Evolutionary conservation across 2,329 filamentous ascomycete genomes (phyloP), one percentile per base, ranked within the genome.

Genomic region (Pseudocercospora cruenta): DNA sequence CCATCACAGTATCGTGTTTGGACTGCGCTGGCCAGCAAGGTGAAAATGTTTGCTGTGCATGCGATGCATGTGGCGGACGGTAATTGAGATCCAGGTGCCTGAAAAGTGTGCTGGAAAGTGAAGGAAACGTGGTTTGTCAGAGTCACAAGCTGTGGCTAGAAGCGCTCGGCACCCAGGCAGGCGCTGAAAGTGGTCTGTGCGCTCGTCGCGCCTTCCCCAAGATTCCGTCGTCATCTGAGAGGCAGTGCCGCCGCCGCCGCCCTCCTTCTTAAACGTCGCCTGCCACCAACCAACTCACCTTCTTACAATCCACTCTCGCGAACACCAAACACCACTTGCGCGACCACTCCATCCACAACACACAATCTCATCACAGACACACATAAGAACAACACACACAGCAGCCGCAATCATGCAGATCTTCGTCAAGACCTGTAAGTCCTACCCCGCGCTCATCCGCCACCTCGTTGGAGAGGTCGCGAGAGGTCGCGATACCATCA

Each of bases 351-450:
- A 58, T 60, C 33, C 22, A 67, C 31, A 49, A 57, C 49, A 21
- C 53, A 64, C 65, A 68, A 24, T 60, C 60, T 24, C 64, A 63
- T 55, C 65, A 57, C 36, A 39, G 2, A 66, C 62, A 65, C 61
- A 55, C 55, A 68, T 63, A 57, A 28, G 51, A 60, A 70, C 58
- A 72, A 70, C 74, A 51, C 64, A 62, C 68, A 70, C 66, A 63
- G 12, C 28, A 36, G 71, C 74, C 74, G 67, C 74, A 78, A 79
- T 72, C 82, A 89, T 97, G 94, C 94, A 97, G 87, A 97, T 97
- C 87, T 97, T 97, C 83, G 94, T 97, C 77, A 97, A 97, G 90
- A 97, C 93, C 75, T 88, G 90, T 93, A 85, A 87, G 90, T 90
- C 76, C 39, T 73, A 76, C 74, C 70, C 73, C 72, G 72, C 74